Conservation (phyloP, 2,329 filamentous ascomycete species). For the Raffaelea albimanens region DNA sequence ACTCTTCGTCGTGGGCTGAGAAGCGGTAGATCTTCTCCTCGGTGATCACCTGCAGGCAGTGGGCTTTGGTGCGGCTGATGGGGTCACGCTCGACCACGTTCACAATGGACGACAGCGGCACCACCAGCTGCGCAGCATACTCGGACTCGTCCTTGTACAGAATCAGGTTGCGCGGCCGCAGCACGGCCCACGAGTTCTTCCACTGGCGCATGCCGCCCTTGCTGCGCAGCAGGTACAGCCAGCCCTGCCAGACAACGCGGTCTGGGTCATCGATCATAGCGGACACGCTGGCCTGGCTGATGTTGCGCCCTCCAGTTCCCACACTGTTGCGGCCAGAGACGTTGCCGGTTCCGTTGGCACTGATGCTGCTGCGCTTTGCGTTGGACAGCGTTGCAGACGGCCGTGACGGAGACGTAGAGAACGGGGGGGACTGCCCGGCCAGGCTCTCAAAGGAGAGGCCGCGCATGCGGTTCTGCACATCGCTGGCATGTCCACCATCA, state of each 20-base stretch:
- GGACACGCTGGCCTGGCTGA: constrained; percentile 53
- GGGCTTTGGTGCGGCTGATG: constrained; percentile 70
- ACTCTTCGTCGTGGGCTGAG: constrained; percentile 71
- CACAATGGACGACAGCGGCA: constrained; percentile 70
- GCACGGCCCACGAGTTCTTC: constrained; percentile 90
- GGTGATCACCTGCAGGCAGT: constrained; percentile 87
- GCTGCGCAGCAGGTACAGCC: constrained; percentile 74
- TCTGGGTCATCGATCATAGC: constrained; percentile 58
- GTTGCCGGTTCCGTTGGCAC: neutral
- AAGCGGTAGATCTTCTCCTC: constrained; percentile 81
- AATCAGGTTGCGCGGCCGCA: constrained; percentile 74
- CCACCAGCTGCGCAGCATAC: constrained; percentile 75
- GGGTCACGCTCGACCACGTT: constrained; percentile 90
- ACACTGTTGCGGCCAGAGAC: constrained; percentile 1
- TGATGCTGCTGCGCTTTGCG: neutral
- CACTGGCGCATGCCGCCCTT: constrained; percentile 80
- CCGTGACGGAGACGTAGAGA: neutral
- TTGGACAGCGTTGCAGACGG: neutral
- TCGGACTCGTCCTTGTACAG: constrained; percentile 91
- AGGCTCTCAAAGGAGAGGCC: constrained; percentile 44
- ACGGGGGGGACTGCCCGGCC: constrained; percentile 27
- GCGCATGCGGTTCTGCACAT: constrained; percentile 20
- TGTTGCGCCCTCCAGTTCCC: too few species aligned
- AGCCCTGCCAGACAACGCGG: constrained; percentile 88
- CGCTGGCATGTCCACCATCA: constrained; percentile 45